Conservation (phyloP, 306 rosid species). For the Medicago lupulina region DNA sequence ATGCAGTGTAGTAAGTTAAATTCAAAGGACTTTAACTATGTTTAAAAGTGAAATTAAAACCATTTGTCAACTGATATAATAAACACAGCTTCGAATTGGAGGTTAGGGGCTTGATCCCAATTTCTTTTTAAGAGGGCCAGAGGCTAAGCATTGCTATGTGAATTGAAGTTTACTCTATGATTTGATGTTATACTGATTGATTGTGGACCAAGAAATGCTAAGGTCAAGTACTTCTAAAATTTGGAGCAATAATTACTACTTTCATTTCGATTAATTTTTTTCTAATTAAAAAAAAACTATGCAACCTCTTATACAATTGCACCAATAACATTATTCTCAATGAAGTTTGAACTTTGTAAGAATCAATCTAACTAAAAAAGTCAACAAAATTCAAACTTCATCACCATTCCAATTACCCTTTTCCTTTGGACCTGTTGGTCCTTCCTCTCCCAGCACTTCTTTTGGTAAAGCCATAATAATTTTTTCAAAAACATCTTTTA, state of each 20-base stretch:
- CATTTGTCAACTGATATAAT: too few relatives aligned
- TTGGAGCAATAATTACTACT: background rate
- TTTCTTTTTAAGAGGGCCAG: too few relatives aligned
- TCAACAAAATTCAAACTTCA: background rate
- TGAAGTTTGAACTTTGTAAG: conserved; percentile 1
- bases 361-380: background rate
- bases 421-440: background rate
- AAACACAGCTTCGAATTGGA: too few relatives aligned
- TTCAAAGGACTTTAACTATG: too few relatives aligned
- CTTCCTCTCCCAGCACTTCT: conserved; percentile 14
- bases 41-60: too few relatives aligned
- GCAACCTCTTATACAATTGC: background rate
- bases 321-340: background rate
- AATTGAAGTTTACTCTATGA: too few relatives aligned
- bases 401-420: background rate
- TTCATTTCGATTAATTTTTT: background rate
- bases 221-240: background rate
- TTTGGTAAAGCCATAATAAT: background rate
- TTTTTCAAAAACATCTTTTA: conserved; percentile 2
- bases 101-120: too few relatives aligned
- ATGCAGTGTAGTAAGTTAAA: too few relatives aligned
- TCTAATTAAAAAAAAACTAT: too few relatives aligned
- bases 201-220: too few relatives aligned
- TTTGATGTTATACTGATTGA: background rate
- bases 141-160: too few relatives aligned